Conservation (phyloP, 2,329 filamentous ascomycete species). For the Fonsecaea pedrosoi region DNA sequence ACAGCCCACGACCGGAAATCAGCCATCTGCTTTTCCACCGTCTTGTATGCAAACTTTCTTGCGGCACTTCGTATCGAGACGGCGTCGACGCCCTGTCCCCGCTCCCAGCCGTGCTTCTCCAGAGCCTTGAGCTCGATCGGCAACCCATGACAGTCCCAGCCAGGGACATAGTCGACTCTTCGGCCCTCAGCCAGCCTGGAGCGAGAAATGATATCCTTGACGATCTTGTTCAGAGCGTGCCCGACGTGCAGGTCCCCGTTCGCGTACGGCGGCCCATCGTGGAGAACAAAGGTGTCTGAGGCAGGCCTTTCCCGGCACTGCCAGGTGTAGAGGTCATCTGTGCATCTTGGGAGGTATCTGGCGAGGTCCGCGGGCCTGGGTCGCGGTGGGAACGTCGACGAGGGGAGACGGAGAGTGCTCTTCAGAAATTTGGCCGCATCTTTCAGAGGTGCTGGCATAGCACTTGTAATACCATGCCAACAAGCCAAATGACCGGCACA, state of each 20-base stretch:
- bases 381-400: conserved; percentile 70
- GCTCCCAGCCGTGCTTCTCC: conserved; percentile 57
- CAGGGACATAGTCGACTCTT: conserved; percentile 80
- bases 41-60: conserved; percentile 60
- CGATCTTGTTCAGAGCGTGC: conserved; percentile 94
- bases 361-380: conserved; percentile 54
- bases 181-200: conserved; percentile 79
- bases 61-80: conserved; percentile 62
- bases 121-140: conserved; percentile 97
- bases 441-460: conserved; percentile 42
- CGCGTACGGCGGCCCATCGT: conserved; percentile 96
- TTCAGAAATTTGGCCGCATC: conserved; percentile 66
- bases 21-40: conserved; percentile 65
- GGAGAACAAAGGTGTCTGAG: conserved; percentile 73
- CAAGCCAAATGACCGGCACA: neutral
- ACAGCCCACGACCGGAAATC: conserved; percentile 66
- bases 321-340: conserved; percentile 90
- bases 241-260: conserved; percentile 92
- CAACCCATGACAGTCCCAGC: conserved; percentile 97
- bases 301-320: conserved; percentile 66
- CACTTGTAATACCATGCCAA: conserved; percentile 25
- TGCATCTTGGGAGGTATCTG: conserved; percentile 74
- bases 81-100: conserved; percentile 50
- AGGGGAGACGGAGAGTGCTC: conserved; percentile 76
- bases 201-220: conserved; percentile 91